Percentiles rank a stretch among this genome's conserved stretches.
Conservation (phyloP, 495 filamentous ascomycete species). For the Penicillium daleae region DNA sequence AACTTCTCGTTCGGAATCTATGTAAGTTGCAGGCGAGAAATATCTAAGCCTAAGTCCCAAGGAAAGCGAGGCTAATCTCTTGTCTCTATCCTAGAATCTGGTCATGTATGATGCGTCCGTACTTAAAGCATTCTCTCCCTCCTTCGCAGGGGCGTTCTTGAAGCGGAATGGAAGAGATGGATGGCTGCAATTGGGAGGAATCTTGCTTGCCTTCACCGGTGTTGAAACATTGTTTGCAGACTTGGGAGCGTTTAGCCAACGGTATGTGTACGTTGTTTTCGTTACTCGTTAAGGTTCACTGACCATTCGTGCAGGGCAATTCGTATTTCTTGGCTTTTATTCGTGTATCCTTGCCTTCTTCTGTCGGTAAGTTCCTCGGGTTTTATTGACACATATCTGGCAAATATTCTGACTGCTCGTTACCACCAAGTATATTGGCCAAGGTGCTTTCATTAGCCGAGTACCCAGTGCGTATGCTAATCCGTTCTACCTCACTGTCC, state of each 20-base stretch:
- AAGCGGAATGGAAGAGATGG: conserved; percentile 60
- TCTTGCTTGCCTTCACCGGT: conserved; percentile 72
- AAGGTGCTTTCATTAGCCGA: conserved; percentile 68
- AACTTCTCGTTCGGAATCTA: conserved; percentile 71
- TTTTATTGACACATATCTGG: neutral
- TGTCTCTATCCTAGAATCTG: conserved; percentile 47
- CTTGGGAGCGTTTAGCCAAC: conserved; percentile 64
- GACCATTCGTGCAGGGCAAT: conserved; percentile 47
- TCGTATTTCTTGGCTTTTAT: conserved; percentile 64
- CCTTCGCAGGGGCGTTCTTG: conserved; percentile 64
- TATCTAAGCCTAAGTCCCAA: too few relatives aligned
- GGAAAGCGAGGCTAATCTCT: neutral
- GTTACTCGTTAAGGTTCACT: neutral
- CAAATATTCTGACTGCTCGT: neutral
- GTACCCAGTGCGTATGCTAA: conserved; percentile 64
- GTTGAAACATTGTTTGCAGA: conserved; percentile 76
- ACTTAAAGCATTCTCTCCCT: conserved; percentile 71
- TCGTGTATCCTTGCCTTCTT: conserved; percentile 67
- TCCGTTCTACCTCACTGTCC: conserved; percentile 69
- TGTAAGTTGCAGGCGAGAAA: conserved; percentile 24
- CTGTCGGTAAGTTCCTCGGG: conserved; percentile 46
- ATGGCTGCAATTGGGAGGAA: conserved; percentile 68
- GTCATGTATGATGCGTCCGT: conserved; percentile 62
- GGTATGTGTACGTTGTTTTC: conserved; percentile 19
- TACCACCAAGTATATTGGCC: conserved; percentile 65